Evolutionary conservation across 495 filamentous ascomycete species (phyloP), one percentile per base, ranked within the genome.

Genomic region (Gamarada debralockiae): DNA sequence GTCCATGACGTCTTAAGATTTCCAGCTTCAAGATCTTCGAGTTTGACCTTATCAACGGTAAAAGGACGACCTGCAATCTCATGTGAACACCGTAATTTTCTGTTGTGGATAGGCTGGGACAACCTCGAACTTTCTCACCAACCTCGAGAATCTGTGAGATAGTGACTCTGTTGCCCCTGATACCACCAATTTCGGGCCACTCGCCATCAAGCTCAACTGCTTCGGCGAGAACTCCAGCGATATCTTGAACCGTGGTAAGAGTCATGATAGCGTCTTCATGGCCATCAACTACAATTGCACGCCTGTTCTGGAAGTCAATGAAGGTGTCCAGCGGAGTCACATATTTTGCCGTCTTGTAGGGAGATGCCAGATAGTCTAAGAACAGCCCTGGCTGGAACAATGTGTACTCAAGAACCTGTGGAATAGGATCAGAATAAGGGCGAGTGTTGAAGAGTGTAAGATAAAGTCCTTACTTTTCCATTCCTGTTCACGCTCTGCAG

Each of bases 311-410:
- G 45, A 79, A 76, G 60, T 82, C 75, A 48, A 76, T 66, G 0
- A 64, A 37, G 0, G 50, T 69, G 4, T 77, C 53, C 1, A 78
- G 48, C 0, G 64, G 65, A 3, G 57, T 48, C 3, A 85, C n/a
- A 53, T 84, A 61, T 42, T 73, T 77, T 15, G 73, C 41, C 7
- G 78, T 72, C 53, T 72, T 68, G 34, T 77, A 61, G 0, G 82
- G 80, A 24, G 52, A 53, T 13, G 77, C 73, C 0, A 82, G 54
- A 55, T 82, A 83, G 59, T 84, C 61, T 0, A 75, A 22, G 61
- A 83, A 78, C 1, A 78, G 17, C 3, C 80, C 82, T 0, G 75
- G 74, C 33, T 80, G 75, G 55, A 84, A 84, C 2, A 83, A 63
- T 3, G 63, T 70, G 60, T 84, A 85, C 52, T 83, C 76, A 22